A percentile compares a stretch with the other conserved stretches of the same genome.
phyloP scores from a whole-genome alignment of 441 rosid species.

The Gossypium trilobum region DNA sequence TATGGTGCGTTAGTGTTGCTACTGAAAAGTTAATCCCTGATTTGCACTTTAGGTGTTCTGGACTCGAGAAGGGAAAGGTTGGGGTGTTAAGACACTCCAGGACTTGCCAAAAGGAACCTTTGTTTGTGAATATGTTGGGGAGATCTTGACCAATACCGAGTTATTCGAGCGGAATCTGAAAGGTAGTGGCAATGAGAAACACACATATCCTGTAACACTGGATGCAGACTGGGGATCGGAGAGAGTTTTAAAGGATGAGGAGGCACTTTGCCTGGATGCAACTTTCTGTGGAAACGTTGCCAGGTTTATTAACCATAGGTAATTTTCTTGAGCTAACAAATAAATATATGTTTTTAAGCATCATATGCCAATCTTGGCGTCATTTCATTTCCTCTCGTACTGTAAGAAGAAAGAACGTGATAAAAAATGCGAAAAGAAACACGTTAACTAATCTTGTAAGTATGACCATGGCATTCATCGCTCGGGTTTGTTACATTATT shows the following conservation, averaged over 20 bases:
- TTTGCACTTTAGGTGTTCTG: conserved; percentile 51
- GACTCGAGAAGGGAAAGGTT: conserved; percentile 60
- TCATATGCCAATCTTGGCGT: neutral
- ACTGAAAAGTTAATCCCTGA: neutral
- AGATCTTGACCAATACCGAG: conserved; percentile 72
- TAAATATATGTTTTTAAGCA: neutral
- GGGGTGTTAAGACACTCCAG: conserved; percentile 70
- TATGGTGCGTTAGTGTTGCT: neutral
- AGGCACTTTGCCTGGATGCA: conserved; percentile 90
- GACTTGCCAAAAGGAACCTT: conserved; percentile 80
- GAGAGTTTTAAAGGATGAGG: conserved; percentile 59
- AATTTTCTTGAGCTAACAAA: conserved; percentile 14
- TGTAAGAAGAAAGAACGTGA: neutral
- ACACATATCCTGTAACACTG: conserved; percentile 78
- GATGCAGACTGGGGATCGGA: conserved; percentile 99
- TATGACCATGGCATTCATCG: neutral
- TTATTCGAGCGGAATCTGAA: conserved; percentile 48
- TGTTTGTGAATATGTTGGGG: conserved; percentile 81
- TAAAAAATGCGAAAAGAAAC: neutral
- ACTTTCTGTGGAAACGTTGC: conserved; percentile 75
- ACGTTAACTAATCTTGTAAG: neutral
- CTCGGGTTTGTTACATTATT: neutral
- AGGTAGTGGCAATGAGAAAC: conserved; percentile 40
- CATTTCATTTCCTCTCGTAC: neutral
- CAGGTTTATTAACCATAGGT: conserved; percentile 89